These are phyloP conservation scores for Trypanosoma platydactyli DNA, from an alignment of 208 protist species.

Conservation along the genomic window DNA sequence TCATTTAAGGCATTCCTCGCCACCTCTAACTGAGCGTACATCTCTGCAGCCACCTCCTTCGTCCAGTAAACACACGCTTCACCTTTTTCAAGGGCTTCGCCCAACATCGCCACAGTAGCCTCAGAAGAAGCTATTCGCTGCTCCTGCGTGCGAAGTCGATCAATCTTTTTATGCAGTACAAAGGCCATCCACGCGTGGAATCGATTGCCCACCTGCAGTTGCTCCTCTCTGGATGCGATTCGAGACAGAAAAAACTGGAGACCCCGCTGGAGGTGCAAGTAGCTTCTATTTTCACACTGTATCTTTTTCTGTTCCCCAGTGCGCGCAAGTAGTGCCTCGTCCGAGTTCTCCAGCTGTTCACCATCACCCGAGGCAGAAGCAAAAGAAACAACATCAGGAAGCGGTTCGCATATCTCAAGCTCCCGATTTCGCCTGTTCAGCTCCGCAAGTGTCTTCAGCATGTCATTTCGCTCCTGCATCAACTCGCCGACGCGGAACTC, in stretches of 20 bases:
- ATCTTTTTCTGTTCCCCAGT: neutral
- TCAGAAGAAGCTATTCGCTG: neutral
- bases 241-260: neutral
- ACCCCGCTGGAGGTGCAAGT: too few relatives aligned
- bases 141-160: neutral
- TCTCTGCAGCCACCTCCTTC: conserved; percentile 1
- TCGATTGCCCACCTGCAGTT: neutral
- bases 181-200: conserved; percentile 3
- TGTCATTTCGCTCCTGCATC: neutral
- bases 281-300: neutral
- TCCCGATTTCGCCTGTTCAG: neutral
- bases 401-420: neutral
- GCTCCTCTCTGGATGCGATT: neutral
- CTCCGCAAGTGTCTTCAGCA: neutral
- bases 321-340: neutral
- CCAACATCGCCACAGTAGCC: neutral
- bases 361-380: neutral
- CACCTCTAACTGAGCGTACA: neutral
- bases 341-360: neutral
- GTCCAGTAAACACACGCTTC: neutral
- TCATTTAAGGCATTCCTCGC: conserved; percentile 1
- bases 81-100: conserved; percentile 7
- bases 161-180: neutral
- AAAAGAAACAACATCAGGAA: neutral
- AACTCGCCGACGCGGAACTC: neutral